Evolutionary conservation across 441 rosid species (phyloP).

Genomic region (Corymbia calophylla): DNA sequence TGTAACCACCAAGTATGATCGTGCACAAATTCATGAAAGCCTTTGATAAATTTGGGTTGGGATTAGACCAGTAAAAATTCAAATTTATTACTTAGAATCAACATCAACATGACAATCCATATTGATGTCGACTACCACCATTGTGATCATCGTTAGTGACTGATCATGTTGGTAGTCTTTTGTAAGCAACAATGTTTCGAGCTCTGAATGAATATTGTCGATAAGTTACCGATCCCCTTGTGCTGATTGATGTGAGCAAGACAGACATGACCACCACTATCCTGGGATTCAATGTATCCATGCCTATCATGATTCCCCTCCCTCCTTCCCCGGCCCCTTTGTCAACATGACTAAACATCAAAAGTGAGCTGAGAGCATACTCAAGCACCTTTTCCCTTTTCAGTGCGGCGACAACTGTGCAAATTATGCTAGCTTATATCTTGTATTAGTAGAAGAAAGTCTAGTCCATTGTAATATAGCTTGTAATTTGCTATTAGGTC

Average conservation of each 20-base stretch:
- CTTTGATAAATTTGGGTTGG: neutral
- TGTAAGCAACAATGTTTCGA: neutral
- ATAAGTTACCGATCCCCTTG: constrained; percentile 65
- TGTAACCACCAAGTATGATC: neutral
- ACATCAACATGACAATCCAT: rapidly evolving
- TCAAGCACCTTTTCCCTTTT: neutral
- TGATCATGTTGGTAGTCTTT: neutral
- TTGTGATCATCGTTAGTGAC: neutral
- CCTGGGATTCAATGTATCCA: constrained; percentile 70
- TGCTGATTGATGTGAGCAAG: constrained; percentile 71
- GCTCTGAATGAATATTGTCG: neutral
- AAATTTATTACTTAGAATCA: neutral
- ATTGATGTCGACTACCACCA: neutral
- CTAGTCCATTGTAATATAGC: neutral
- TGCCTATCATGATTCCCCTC: constrained; percentile 92
- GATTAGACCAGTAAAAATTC: neutral
- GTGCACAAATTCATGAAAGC: neutral
- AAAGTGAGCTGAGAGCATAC: neutral
- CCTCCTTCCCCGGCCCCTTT: constrained; percentile 3
- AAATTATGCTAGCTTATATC: neutral
- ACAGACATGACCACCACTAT: constrained; percentile 67
- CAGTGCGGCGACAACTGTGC: neutral
- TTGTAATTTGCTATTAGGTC: neutral
- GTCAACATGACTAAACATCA: neutral
- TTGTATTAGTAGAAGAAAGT: neutral